Evolutionary conservation across 768 basidiomycete genomes (phyloP), one percentile per base, ranked within the genome.

Genomic region (Amanita exitialis): DNA sequence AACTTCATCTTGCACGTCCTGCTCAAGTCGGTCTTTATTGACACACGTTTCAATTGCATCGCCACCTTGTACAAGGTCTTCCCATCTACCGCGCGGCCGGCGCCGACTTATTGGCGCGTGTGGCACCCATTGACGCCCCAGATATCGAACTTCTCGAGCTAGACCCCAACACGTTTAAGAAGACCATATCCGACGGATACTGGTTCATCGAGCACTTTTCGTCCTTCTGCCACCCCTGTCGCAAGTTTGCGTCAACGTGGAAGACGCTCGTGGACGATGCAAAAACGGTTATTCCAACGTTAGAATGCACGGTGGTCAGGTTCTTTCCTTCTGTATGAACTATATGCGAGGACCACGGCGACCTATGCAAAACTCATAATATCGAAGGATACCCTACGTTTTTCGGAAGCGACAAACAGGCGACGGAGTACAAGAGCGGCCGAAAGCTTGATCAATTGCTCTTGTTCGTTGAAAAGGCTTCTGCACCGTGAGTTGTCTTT

Each of bases 121-220:
- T 10, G 30, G 36, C 47, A 5, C 35, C 47, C 3, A 2, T 27
- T 23, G 37, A 25, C 13, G 4, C 15, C 15, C 16, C 28, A 5
- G 18, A 30, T 5, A 16, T 28, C 16, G 18, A 43, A 1, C 28
- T 44, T 18, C 34, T 43, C 38, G 62, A 69, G 52, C 75, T 90
- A 42, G 81, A 76, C 0, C 77, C 82, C 3, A 74, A 78, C 42
- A 77, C 74, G 54, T 89, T 90, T 63, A 61, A 75, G 8, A 51
- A 68, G 12, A 70, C 77, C 0, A 72, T 78, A 16, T 58, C 73
- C 0, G 58, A 72, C 0, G 87, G 86, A n/a, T 67, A 80, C 3
- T 88, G 83, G 84, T 81, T 94, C 53, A 70, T 95, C 44, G 91
- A 95, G 58, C 85, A 88, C 64, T 96, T 80, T 62, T 92, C 89